Evolutionary conservation across 768 basidiomycete genomes (phyloP), one percentile per base, ranked within the genome.

Genomic region (Lactarius quietus): DNA sequence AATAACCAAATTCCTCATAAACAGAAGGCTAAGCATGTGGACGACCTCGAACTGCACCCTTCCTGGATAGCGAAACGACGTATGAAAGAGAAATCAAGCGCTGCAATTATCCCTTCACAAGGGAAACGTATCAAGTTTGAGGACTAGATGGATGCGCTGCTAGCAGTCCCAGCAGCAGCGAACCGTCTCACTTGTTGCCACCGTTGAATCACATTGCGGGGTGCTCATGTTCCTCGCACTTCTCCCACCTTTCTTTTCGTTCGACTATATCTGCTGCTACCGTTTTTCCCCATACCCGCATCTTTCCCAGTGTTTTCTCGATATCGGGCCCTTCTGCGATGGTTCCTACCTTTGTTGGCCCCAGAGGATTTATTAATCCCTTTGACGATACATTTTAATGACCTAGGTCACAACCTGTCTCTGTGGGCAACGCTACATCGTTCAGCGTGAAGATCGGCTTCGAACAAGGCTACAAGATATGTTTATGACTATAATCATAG

Each of bases 61-160:
- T 96, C 93, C 17, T 99, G 97, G 96, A 92, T 92, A 75, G 97
- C 97, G 7, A 98, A 95, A 78, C 83, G 82, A 76, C 87, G 85
- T 74, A 75, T 88, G 65, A 93, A 90, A 76, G 85, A 89, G 78
- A 86, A 84, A 76, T 80, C 84, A 69, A 83, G 80, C 69, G 80
- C 78, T n/a, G 78, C 79, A 8, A 87, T 89, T 41, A 75, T 86
- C 12, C 83, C 86, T 51, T 80, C 87, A 54, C 86, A 88, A 75
- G 92, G 93, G 29, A 95, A 87, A 74, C 97, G 97, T 80, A 96
- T 97, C 64, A 84, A 83, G 61, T 92, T 82, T 68, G 60, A 68
- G n/a, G 60, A 61, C 36, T 69, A 71, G 45, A 41, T 36, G 23
- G 31, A 55, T 33, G n/a, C 6, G 51, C 38, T 23, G 7, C 23